Conservation (phyloP, 208 protist genomes). For the Acanthamoeba royreba region DNA sequence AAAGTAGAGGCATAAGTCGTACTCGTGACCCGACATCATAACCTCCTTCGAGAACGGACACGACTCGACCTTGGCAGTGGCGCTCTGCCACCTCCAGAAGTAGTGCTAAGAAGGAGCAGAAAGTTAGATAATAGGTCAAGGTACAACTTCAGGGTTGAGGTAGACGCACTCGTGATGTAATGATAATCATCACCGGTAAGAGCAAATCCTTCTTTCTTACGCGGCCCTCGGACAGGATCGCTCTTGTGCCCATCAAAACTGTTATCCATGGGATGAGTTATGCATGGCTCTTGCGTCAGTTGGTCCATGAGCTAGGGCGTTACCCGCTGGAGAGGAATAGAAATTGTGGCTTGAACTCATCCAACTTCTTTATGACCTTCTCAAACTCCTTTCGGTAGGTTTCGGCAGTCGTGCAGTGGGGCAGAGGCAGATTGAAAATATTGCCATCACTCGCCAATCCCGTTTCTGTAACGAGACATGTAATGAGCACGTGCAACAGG, state of each 20-base stretch:
- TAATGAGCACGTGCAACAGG: not conserved
- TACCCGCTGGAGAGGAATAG: conserved; percentile 61
- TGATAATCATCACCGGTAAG: not conserved
- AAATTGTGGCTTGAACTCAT: conserved; percentile 59
- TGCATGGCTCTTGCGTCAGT: not conserved
- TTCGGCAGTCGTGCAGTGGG: not conserved
- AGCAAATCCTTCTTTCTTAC: not conserved
- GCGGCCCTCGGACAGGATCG: not conserved
- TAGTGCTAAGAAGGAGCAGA: not conserved
- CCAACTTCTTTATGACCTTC: conserved; percentile 46
- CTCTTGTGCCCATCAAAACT: not conserved
- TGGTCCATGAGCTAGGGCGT: too few species aligned
- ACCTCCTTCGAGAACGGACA: conserved; percentile 67
- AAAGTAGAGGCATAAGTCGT: not conserved
- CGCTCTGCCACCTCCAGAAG: conserved; percentile 45
- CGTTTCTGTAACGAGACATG: not conserved
- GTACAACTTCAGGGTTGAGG: not conserved
- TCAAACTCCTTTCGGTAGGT: conserved; percentile 44
- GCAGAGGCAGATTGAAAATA: conserved; percentile 57
- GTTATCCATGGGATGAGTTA: not conserved
- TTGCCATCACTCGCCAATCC: not conserved
- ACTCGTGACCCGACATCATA: conserved; percentile 55
- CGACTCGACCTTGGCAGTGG: conserved; percentile 47
- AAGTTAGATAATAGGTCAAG: not conserved
- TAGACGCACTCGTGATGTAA: not conserved